Evolutionary conservation across 2,329 filamentous ascomycete species (phyloP), one percentile per base, ranked within the genome.

Genomic region (Rutstroemia sp.): DNA sequence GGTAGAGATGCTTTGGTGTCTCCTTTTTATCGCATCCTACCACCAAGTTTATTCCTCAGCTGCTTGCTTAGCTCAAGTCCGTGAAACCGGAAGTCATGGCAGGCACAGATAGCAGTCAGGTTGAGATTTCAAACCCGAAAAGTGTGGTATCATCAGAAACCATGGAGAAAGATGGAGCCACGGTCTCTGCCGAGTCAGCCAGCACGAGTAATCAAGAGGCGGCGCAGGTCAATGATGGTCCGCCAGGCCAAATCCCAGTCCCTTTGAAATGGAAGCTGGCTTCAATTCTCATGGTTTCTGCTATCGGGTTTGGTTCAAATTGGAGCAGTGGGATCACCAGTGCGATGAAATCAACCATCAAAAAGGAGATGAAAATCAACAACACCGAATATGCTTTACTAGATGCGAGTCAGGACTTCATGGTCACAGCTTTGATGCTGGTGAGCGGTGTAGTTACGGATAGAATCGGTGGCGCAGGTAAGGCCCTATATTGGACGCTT

Each of bases 321-420:
- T 84, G 81, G 80, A 82, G 79, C 60, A 73, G 73, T n/a, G 79
- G 81, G 1, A 78, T 84, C 1, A 83, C 79, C 0, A 77, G 78
- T 9, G 81, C 81, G 1, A 78, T 84, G 75, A 84, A 84, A 64
- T 79, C 72, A 17, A 83, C 80, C 0, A 66, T 84, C 25, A 84
- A 84, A 60, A 83, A 82, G 73, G 63, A 82, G 72, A 71, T 84
- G 44, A 59, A 77, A 48, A 83, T 85, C 64, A 77, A 78, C 64
- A 85, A 85, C 62, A 77, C 76, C 0, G 76, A 84, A 61, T 85
- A 78, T 62, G 75, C 82, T 0, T 70, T 84, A 0, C 72, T 85
- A 0, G 79, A 82, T 61, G 77, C 81, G 0, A 84, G 80, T 45
- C 78, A 83, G 60, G 76, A 84, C 63, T 85, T 84, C 57, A 84